These are phyloP conservation scores for Trichoderma sp. DNA, from an alignment of 2,329 filamentous ascomycete species.

Conservation along the genomic window DNA sequence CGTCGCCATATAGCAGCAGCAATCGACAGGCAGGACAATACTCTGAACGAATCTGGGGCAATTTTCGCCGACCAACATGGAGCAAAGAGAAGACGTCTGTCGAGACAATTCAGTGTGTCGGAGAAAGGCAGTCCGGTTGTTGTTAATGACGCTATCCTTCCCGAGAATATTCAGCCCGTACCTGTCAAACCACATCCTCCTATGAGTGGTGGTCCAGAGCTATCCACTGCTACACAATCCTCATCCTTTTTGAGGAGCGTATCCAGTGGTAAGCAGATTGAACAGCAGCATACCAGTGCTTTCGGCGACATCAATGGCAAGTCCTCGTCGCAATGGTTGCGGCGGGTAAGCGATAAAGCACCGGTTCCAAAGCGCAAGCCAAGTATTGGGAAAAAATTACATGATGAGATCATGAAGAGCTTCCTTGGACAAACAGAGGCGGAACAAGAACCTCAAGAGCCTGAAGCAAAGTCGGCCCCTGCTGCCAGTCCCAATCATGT, in stretches of 20 bases:
- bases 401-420: neutral
- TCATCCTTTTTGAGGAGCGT: neutral
- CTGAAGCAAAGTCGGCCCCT: neutral
- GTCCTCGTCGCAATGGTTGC: neutral
- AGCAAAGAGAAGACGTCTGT: neutral
- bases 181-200: neutral
- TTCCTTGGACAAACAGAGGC: neutral
- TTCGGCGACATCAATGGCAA: neutral
- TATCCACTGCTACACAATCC: neutral
- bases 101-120: constrained; percentile 26
- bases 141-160: neutral
- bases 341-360: neutral
- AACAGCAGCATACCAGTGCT: neutral
- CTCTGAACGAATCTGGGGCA: neutral
- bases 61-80: too few relatives aligned
- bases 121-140: constrained; percentile 28
- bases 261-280: neutral
- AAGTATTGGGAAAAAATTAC: neutral
- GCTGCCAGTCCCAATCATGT: too few relatives aligned
- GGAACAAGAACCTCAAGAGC: neutral
- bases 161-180: neutral
- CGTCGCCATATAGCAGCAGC: too few relatives aligned
- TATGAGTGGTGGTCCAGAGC: neutral
- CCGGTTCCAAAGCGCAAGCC: neutral
- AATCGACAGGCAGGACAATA: neutral